Evolutionary conservation across 495 filamentous ascomycete genomes (phyloP).

Genomic region (Aspergillus carlsbadensis): DNA sequence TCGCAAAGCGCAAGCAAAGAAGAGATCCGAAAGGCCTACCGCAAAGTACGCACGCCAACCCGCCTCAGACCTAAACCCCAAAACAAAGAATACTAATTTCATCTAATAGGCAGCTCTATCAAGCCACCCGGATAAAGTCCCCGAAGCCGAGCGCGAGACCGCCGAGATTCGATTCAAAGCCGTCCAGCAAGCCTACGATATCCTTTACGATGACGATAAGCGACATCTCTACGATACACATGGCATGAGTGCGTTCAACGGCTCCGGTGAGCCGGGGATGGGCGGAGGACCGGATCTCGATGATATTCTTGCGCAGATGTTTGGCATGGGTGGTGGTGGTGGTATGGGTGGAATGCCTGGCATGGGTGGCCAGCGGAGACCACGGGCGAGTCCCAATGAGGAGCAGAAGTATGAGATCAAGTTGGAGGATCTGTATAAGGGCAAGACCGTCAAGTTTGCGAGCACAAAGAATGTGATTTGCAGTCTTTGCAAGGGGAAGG

Average conservation of each 20-base stretch:
- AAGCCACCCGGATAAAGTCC: slow-evolving; percentile 94
- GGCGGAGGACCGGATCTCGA: slow-evolving; percentile 77
- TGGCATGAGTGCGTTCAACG: slow-evolving; percentile 92
- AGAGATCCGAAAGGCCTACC: slow-evolving; percentile 96
- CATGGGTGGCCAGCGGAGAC: slow-evolving; percentile 52
- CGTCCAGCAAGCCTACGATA: slow-evolving; percentile 92
- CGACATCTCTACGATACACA: slow-evolving; percentile 87
- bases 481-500: slow-evolving; percentile 78
- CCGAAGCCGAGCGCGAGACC: slow-evolving; percentile 76
- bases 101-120: slow-evolving; percentile 71
- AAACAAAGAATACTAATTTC: background rate
- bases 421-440: slow-evolving; percentile 94
- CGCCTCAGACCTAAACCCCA: background rate
- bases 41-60: slow-evolving; percentile 67
- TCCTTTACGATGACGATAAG: slow-evolving; percentile 94
- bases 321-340: slow-evolving; percentile 62
- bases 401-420: slow-evolving; percentile 87
- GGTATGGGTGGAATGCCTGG: slow-evolving; percentile 63
- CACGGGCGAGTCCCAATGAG: slow-evolving; percentile 74
- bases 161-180: slow-evolving; percentile 90
- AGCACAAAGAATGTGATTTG: slow-evolving; percentile 93
- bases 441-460: slow-evolving; percentile 94
- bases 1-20: slow-evolving; percentile 66
- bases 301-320: slow-evolving; percentile 92
- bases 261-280: slow-evolving; percentile 62